phyloP scores from a whole-genome alignment of 495 filamentous ascomycete genomes.

The Penicillium alfredii region DNA sequence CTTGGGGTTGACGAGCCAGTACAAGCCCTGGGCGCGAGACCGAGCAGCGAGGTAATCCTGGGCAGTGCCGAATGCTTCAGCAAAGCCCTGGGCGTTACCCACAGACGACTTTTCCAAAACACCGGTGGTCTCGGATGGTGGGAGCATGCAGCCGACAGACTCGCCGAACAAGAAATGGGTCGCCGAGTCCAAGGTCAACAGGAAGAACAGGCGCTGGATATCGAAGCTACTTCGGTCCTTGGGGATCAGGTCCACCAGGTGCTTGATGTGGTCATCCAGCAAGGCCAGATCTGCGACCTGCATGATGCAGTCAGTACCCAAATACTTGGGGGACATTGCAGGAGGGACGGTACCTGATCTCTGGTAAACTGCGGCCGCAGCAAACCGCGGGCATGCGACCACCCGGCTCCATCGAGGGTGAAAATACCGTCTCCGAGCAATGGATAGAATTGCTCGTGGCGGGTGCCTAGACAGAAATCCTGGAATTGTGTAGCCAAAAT shows the following conservation, averaged over 20 bases:
- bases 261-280: slow-evolving; percentile 52
- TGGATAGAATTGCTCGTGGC: slow-evolving; percentile 40
- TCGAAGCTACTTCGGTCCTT: slow-evolving; percentile 49
- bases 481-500: slow-evolving; percentile 76
- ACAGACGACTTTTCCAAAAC: slow-evolving; percentile 30
- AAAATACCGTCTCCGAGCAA: slow-evolving; percentile 62
- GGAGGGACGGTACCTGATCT: slow-evolving; percentile 46
- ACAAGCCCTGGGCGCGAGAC: slow-evolving; percentile 27
- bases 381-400: slow-evolving; percentile 53
- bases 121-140: slow-evolving; percentile 12
- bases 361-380: slow-evolving; percentile 49
- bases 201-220: slow-evolving; percentile 53
- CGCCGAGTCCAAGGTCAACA: slow-evolving; percentile 59
- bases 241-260: slow-evolving; percentile 45
- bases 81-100: slow-evolving; percentile 36
- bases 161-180: slow-evolving; percentile 65
- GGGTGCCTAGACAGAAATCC: slow-evolving; percentile 50
- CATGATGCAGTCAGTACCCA: too few species aligned
- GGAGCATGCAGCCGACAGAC: slow-evolving; percentile 39
- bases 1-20: slow-evolving; percentile 35
- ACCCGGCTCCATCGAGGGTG: slow-evolving; percentile 60
- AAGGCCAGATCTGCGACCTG: slow-evolving; percentile 41
- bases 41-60: slow-evolving; percentile 35
- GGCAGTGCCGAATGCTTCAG: slow-evolving; percentile 39
- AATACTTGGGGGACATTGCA: too few species aligned